Evolutionary conservation across 2,329 filamentous ascomycete genomes (phyloP).

Genomic region (Colletotrichum noveboracense): DNA sequence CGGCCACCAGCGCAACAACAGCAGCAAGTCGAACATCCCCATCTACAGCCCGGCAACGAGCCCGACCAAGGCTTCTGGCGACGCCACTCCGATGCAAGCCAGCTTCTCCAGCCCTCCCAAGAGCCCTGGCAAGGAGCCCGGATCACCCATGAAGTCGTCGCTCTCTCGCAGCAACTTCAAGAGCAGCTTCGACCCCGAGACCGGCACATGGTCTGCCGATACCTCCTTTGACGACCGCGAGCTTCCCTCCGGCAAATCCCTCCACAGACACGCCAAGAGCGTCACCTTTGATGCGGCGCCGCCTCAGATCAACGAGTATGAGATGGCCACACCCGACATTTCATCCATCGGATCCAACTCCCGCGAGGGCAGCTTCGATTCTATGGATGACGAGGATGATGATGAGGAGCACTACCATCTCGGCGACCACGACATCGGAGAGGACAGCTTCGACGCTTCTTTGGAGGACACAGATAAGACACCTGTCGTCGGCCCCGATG

Average conservation of each 20-base stretch:
- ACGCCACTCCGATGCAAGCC: neutral
- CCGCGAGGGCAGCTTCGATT: slow-evolving; percentile 91
- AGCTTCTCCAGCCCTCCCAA: slow-evolving; percentile 34
- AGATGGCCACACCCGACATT: slow-evolving; percentile 96
- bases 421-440: slow-evolving; percentile 65
- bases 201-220: slow-evolving; percentile 71
- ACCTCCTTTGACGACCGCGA: slow-evolving; percentile 62
- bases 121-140: slow-evolving; percentile 71
- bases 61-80: slow-evolving; percentile 25
- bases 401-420: slow-evolving; percentile 51
- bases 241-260: slow-evolving; percentile 67
- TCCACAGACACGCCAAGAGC: slow-evolving; percentile 90
- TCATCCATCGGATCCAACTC: slow-evolving; percentile 90
- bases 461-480: slow-evolving; percentile 97
- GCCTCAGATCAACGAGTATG: slow-evolving; percentile 95
- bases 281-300: slow-evolving; percentile 96
- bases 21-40: slow-evolving; percentile 65
- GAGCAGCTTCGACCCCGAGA: slow-evolving; percentile 73
- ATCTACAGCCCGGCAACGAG: slow-evolving; percentile 55
- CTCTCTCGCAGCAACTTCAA: slow-evolving; percentile 73
- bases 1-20: slow-evolving; percentile 55
- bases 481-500: slow-evolving; percentile 94
- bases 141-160: slow-evolving; percentile 89
- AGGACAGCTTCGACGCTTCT: slow-evolving; percentile 95
- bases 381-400: slow-evolving; percentile 73